These are phyloP conservation scores for Cucumis cinereus DNA, from an alignment of 306 rosid genomes.

Conservation along the genomic window DNA sequence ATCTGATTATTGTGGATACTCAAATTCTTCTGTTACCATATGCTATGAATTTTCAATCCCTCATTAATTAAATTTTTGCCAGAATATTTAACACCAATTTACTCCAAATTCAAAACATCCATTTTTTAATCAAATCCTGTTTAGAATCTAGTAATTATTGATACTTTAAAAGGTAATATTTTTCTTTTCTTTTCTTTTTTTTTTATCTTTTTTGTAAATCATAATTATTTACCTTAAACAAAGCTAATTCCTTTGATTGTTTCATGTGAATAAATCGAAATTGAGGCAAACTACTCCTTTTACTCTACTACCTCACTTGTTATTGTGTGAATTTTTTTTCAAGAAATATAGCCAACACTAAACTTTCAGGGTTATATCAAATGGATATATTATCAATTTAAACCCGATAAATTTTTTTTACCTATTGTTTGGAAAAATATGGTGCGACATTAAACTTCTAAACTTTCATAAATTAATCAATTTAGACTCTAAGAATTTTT, in stretches of 20 bases:
- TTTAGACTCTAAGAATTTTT: too few species aligned
- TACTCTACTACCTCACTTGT: too few species aligned
- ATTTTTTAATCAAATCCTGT: not conserved
- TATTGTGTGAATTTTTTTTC: too few species aligned
- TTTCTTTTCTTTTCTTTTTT: not conserved
- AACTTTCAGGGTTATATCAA: too few species aligned
- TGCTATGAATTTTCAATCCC: not conserved
- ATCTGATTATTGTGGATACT: not conserved
- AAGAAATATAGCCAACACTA: too few species aligned
- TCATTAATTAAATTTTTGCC: not conserved
- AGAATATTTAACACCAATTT: not conserved
- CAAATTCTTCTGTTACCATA: conserved; percentile 3
- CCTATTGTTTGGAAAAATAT: too few species aligned
- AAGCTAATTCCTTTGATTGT: not conserved
- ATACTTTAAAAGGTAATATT: not conserved
- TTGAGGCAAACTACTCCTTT: not conserved
- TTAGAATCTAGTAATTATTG: not conserved
- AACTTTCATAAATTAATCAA: too few species aligned
- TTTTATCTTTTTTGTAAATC: not conserved
- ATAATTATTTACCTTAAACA: not conserved
- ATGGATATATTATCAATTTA: too few species aligned
- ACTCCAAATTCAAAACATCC: not conserved
- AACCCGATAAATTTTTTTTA: too few species aligned
- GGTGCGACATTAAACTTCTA: too few species aligned
- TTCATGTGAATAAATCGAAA: not conserved